Evolutionary conservation across 768 basidiomycete genomes (phyloP), one percentile per base, ranked within the genome.

Genomic region (Phylloporus arenicola): DNA sequence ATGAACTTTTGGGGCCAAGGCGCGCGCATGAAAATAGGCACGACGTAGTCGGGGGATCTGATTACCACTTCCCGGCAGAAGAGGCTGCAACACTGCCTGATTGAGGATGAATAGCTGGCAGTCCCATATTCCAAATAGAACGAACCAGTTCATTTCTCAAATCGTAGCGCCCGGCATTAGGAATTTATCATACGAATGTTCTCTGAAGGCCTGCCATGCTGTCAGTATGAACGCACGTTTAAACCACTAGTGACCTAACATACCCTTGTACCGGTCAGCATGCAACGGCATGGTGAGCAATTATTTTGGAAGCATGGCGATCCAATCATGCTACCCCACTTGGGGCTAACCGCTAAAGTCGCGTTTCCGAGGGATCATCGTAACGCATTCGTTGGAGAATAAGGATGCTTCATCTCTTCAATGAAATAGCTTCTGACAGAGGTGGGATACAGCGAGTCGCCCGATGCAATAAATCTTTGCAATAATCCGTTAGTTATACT

Each of bases 401-500:
- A 47, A 35, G 45, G 4, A 33, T 1, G 4, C n/a, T 4, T 41
- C 17, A 1, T 7, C 3, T 25, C 34, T 42, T 38, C 31, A 2
- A 12, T 2, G 8, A 8, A 19, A 33, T 19, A 22, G 24, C 2
- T 13, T 4, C 31, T 43, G 29, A 59, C 4, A 62, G 2, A 1
- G 3, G 11, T 9, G 3, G 9, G 16, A 24, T 35, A 3, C 19
- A 59, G 57, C 35, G 43, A 45, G 3, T 17, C 14, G 16, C 33
- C 12, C 9, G 11, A 30, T 16, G 2, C 6, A 13, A 40, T 43
- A 14, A n/a, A 13, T 1, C 13, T 39, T 16, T 33, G 51, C 16
- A 22, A 25, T 29, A 47, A 29, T 22, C 35, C 20, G 57, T 59
- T 3, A 43, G 53, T 38, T 52, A 4, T 25, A n/a, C 30, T 4